Percentiles rank a stretch among this genome's conserved stretches.
Evolutionary conservation across 805 yeast genomes (phyloP).

Genomic region (Maudiozyma turicensis): DNA sequence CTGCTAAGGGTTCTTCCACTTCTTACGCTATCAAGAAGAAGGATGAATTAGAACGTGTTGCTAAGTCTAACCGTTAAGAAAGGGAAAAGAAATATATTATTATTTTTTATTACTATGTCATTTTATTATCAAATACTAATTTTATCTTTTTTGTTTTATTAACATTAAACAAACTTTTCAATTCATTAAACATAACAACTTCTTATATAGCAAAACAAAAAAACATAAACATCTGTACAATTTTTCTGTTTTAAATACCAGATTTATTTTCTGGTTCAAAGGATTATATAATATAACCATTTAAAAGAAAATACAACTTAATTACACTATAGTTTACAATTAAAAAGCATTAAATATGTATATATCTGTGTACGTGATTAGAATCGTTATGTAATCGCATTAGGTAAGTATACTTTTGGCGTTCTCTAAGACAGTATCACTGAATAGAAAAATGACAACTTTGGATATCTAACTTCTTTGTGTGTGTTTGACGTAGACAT

Average conservation of each 20-base stretch:
- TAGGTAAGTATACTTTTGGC: too few relatives aligned
- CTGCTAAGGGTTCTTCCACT: conserved; percentile 99
- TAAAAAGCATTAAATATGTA: background rate
- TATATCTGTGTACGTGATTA: background rate
- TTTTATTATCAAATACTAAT: background rate
- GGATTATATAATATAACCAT: conserved; percentile 2
- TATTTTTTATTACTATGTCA: background rate
- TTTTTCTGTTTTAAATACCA: conserved; percentile 11
- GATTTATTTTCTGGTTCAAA: conserved; percentile 3
- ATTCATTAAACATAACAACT: conserved; percentile 7
- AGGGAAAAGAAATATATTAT: background rate
- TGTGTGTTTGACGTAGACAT: too few relatives aligned
- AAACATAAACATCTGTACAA: conserved; percentile 10
- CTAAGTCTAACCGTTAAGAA: conserved; percentile 98
- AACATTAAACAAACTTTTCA: background rate
- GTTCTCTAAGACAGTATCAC: too few relatives aligned
- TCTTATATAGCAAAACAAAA: background rate
- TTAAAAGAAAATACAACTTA: conserved; percentile 5
- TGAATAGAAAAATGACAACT: too few relatives aligned
- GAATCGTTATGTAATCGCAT: too few relatives aligned
- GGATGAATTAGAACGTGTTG: conserved; percentile 99
- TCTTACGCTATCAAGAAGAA: conserved; percentile 99
- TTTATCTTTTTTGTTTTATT: conserved; percentile 8
- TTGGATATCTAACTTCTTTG: too few relatives aligned
- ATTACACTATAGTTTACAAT: background rate